Evolutionary conservation across 257 asterid genomes (phyloP), one percentile per base, ranked within the genome.

Genomic region (Ophiorrhiza pumila): DNA sequence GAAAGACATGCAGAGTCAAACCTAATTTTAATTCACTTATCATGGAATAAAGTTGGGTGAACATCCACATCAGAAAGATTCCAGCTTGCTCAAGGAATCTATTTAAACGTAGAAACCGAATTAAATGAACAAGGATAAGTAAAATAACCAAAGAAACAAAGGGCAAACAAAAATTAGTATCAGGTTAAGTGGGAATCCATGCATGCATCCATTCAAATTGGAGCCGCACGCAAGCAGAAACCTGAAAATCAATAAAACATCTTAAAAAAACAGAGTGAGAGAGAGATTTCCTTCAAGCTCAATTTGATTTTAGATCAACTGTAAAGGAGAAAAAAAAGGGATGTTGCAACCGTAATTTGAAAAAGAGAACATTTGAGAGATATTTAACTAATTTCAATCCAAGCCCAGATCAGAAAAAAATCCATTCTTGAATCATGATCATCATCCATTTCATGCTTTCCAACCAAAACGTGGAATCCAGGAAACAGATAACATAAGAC

Each of bases 1-100:
- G 17, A 46, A 69, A 49, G 25, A 62, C 71, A 41, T 42, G 71
- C 61, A 53, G 12, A 29, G 65, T 65, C 76, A 71, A 68, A 71
- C 55, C 62, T 29, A 57, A 70, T 37, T 42, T 63, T 45, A 31
- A 50, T 55, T 15, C 53, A 32, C 43, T 64, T 32, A 62, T 2
- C 57, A 13, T 41, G 56, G 8, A 76, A 56, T 2, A 3, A 34
- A 52, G 76, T 31, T 62, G 72, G 61, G 42, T 50, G 52, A 76
- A 29, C 65, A 56, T 45, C 27, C 37, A 35, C 34, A 62, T 13
- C 18, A 47, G 14, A 15, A 32, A 5, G 1, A 53, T 27, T 18
- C 10, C 59, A 29, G 31, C 68, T 29, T 42, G 35, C 69, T 58
- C 46, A 71, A 20, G 37, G n/a, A 45, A 41, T 41, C 22, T 56